phyloP scores from a whole-genome alignment of 1,139 yeast genomes.

The Magnusiomyces fungicola region DNA sequence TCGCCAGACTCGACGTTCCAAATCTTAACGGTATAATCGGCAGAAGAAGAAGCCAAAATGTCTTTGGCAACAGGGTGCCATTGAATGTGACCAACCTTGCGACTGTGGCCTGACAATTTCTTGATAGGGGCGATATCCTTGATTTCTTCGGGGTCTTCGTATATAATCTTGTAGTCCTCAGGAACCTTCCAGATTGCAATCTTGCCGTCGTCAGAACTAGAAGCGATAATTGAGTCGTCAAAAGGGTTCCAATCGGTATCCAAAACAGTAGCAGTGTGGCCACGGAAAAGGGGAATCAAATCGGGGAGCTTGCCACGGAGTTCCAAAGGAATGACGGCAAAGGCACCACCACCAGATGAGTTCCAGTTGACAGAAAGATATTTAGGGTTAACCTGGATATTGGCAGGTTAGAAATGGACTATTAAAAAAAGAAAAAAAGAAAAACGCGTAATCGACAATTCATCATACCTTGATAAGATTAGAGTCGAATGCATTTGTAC shows the following conservation, averaged over 20 bases:
- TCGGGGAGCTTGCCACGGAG: conserved; percentile 96
- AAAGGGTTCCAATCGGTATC: conserved; percentile 95
- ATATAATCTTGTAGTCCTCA: conserved; percentile 46
- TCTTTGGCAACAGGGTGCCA: conserved; percentile 86
- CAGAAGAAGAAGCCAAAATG: conserved; percentile 80
- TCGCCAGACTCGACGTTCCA: conserved; percentile 83
- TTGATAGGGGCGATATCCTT: conserved; percentile 65
- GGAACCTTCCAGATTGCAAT: conserved; percentile 86
- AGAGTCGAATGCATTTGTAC: conserved; percentile 95
- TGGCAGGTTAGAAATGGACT: conserved; percentile 18
- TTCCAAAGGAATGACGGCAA: conserved; percentile 77
- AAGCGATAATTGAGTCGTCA: conserved; percentile 63
- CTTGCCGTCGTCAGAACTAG: conserved; percentile 89
- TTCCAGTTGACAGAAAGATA: conserved; percentile 87
- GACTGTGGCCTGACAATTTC: conserved; percentile 71
- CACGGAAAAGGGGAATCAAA: conserved; percentile 84
- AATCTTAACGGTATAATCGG: conserved; percentile 82
- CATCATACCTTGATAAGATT: conserved; percentile 55
- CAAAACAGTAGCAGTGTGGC: conserved; percentile 90
- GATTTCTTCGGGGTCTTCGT: conserved; percentile 53
- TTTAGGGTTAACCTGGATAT: conserved; percentile 59
- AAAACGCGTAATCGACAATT: conserved; percentile 8
- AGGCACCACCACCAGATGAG: conserved; percentile 94
- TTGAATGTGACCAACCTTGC: conserved; percentile 89
- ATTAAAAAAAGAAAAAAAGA: not conserved